These are phyloP conservation scores for Beauveria asiatica DNA, from an alignment of 2,329 filamentous ascomycete species.

Conservation along the genomic window DNA sequence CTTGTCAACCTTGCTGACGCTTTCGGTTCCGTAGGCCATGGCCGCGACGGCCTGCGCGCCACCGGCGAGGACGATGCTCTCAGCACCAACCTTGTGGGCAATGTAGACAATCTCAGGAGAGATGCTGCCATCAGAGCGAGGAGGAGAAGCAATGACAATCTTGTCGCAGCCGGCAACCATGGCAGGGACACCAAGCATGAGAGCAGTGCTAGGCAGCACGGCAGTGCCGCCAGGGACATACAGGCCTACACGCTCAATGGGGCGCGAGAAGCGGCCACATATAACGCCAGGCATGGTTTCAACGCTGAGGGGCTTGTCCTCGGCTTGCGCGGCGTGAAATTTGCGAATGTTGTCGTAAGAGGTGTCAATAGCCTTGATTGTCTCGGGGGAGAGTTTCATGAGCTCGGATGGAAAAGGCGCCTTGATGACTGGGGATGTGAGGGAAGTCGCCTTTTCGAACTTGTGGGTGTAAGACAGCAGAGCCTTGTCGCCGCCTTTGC, in stretches of 20 bases:
- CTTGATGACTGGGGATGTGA: slow-evolving; percentile 80
- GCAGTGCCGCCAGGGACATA: slow-evolving; percentile 96
- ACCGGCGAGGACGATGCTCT: slow-evolving; percentile 91
- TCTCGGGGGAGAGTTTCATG: slow-evolving; percentile 79
- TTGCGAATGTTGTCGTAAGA: slow-evolving; percentile 91
- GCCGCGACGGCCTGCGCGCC: slow-evolving; percentile 93
- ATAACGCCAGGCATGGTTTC: slow-evolving; percentile 98
- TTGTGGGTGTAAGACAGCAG: slow-evolving; percentile 93
- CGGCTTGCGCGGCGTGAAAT: slow-evolving; percentile 88
- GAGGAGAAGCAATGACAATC: slow-evolving; percentile 88
- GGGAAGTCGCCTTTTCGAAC: slow-evolving; percentile 89
- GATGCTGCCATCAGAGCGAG: slow-evolving; percentile 77
- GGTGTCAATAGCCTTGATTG: slow-evolving; percentile 82
- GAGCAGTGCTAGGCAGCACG: slow-evolving; percentile 90
- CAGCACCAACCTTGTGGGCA: slow-evolving; percentile 91
- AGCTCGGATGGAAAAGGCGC: slow-evolving; percentile 79
- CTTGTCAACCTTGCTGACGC: slow-evolving; percentile 94
- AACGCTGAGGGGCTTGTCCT: slow-evolving; percentile 71
- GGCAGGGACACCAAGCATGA: slow-evolving; percentile 96
- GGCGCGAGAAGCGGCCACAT: slow-evolving; percentile 84
- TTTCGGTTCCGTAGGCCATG: slow-evolving; percentile 95
- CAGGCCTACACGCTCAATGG: slow-evolving; percentile 91
- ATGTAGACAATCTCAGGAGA: slow-evolving; percentile 97
- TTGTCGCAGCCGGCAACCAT: slow-evolving; percentile 96
- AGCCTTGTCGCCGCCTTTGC: slow-evolving; percentile 74